Conservation (phyloP, 2,329 filamentous ascomycete genomes). For the Shiraia sp. region DNA sequence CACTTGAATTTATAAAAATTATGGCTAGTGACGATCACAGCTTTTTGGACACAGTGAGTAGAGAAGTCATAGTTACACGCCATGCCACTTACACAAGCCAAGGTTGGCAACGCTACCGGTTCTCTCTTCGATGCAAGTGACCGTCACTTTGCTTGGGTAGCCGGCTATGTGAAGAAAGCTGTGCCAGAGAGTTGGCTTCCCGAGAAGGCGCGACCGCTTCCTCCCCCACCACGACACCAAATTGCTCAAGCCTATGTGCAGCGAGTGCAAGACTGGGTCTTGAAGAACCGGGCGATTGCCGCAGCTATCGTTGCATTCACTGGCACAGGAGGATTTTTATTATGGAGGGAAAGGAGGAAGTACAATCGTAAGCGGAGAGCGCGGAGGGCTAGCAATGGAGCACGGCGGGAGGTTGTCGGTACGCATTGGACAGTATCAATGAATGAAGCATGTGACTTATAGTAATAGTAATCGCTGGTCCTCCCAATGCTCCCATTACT, state of each 20-base stretch:
- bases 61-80: slow-evolving; percentile 6
- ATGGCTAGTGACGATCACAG: slow-evolving; percentile 83
- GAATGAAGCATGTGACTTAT: slow-evolving; percentile 9
- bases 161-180: slow-evolving; percentile 69
- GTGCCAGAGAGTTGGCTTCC: slow-evolving; percentile 74
- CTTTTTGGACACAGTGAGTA: slow-evolving; percentile 73
- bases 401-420: slow-evolving; percentile 78
- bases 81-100: slow-evolving; percentile 13
- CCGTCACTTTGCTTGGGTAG: slow-evolving; percentile 76
- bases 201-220: slow-evolving; percentile 65
- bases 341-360: slow-evolving; percentile 64
- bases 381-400: slow-evolving; percentile 77
- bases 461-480: slow-evolving; percentile 77
- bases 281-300: slow-evolving; percentile 72
- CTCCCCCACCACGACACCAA: slow-evolving; percentile 50
- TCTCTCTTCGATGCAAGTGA: slow-evolving; percentile 81
- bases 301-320: slow-evolving; percentile 72
- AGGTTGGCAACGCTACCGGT: slow-evolving; percentile 70
- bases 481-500: slow-evolving; percentile 80
- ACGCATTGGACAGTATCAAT: slow-evolving; percentile 1
- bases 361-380: slow-evolving; percentile 71
- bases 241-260: slow-evolving; percentile 55
- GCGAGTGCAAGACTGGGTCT: slow-evolving; percentile 70
- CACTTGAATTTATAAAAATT: slow-evolving; percentile 3
- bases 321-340: slow-evolving; percentile 64